phyloP scores from a whole-genome alignment of 495 filamentous ascomycete genomes.

The Schizothecium vesticola region DNA sequence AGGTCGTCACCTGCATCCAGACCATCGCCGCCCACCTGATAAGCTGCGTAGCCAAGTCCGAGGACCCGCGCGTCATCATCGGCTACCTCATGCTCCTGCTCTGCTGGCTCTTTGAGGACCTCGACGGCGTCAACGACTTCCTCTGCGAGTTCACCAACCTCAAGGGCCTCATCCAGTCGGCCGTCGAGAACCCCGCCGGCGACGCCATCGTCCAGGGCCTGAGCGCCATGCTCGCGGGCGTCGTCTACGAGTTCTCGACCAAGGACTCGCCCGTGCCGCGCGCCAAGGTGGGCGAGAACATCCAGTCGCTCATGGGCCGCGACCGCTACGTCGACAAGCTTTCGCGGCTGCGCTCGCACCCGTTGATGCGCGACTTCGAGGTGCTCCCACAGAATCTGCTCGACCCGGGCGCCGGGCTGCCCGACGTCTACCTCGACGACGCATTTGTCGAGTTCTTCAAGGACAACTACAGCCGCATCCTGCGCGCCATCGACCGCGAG shows the following conservation, averaged over 20 bases:
- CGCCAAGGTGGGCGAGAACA: constrained; percentile 71
- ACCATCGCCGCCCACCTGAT: constrained; percentile 77
- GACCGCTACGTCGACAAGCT: constrained; percentile 88
- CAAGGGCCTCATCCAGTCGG: constrained; percentile 69
- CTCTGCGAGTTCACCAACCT: constrained; percentile 91
- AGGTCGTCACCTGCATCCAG: constrained; percentile 93
- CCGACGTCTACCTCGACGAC: constrained; percentile 80
- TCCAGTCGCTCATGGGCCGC: constrained; percentile 73
- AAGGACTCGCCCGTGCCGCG: constrained; percentile 91
- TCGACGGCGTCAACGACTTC: constrained; percentile 87
- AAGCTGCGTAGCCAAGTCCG: constrained; percentile 57
- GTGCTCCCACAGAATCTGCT: constrained; percentile 64
- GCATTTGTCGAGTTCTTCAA: constrained; percentile 92
- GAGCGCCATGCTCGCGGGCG: constrained; percentile 75
- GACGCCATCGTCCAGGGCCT: constrained; percentile 71
- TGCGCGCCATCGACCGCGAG: constrained; percentile 85
- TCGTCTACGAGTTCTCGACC: constrained; percentile 94
- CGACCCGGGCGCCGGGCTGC: constrained; percentile 50
- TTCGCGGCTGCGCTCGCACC: constrained; percentile 68
- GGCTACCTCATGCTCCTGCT: constrained; percentile 92
- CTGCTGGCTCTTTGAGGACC: constrained; percentile 89
- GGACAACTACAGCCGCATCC: constrained; percentile 84
- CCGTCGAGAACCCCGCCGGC: constrained; percentile 53
- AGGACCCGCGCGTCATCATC: constrained; percentile 76
- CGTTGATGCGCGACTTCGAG: constrained; percentile 87